phyloP scores from a whole-genome alignment of 2,329 filamentous ascomycete species.

The Fusarium incarnatum region DNA sequence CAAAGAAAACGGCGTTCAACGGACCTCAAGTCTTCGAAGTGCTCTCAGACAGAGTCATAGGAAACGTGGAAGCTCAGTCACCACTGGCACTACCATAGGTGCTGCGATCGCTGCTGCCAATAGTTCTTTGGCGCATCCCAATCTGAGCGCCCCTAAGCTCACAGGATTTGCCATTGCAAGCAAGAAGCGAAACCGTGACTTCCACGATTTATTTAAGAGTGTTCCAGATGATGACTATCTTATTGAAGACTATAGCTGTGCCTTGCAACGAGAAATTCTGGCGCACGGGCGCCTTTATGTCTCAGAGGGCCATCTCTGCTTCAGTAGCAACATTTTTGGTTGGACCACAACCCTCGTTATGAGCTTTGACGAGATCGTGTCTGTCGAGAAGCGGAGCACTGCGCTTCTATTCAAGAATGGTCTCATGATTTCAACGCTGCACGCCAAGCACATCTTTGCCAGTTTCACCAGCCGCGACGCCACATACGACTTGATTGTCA shows the following conservation, averaged over 20 bases:
- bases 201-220: conserved; percentile 92
- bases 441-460: conserved; percentile 95
- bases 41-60: conserved; percentile 67
- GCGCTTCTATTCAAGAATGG: conserved; percentile 97
- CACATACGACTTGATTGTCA: conserved; percentile 96
- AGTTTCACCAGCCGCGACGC: conserved; percentile 95
- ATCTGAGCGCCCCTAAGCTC: conserved; percentile 75
- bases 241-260: conserved; percentile 98
- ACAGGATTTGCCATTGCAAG: conserved; percentile 97
- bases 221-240: conserved; percentile 98
- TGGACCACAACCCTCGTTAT: conserved; percentile 98
- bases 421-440: conserved; percentile 94
- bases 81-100: conserved; percentile 73
- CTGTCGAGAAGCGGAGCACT: conserved; percentile 96
- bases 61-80: conserved; percentile 85
- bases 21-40: conserved; percentile 76
- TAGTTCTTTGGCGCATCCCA: conserved; percentile 74
- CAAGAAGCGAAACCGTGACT: conserved; percentile 95
- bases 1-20: conserved; percentile 65
- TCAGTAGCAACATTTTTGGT: conserved; percentile 98
- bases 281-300: conserved; percentile 94
- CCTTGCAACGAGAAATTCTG: conserved; percentile 93
- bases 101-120: conserved; percentile 79
- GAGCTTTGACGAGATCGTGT: conserved; percentile 97
- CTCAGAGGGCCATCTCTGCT: conserved; percentile 96